Base-by-base conservation (phyloP, 106 monocot species). In the Platanthera zijinensis region DNA sequence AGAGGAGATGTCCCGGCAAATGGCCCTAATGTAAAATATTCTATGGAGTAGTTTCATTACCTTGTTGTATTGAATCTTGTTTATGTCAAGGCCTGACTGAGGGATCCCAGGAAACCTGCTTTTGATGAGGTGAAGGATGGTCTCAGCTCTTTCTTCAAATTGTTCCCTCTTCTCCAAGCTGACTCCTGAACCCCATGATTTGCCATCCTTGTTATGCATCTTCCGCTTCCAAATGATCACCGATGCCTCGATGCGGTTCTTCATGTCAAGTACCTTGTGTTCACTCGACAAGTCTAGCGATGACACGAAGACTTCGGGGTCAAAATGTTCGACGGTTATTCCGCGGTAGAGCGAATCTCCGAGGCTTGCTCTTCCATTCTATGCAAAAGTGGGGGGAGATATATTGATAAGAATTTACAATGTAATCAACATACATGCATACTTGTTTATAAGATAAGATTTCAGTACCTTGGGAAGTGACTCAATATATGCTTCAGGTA, bases 191-290 rank as follows among this genome's bases (percentile, higher is more conserved):
- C 90, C 90, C 96, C 96, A 93, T 9, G 90, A 91, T 77, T 89
- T 93, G 70, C 75, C 57, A 61, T 93, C 93, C 73, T 93, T 93
- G 85, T 89, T 89, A 77, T 81, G 50, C 92, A 92, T 89, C 87
- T 96, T 96, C 84, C 92, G 85, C 84, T 89, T 96, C 95, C 95
- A 96, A 66, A 96, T 96, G 21, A 96, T 77, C 4, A 87, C 71
- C 1, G 90, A 94, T 10, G 94, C 90, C 73, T 94, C 94, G 12
- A 94, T 91, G 32, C 88, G 83, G 82, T 94, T 87, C 76, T 94
- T 94, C 51, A 94, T 80, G 75, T 94, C 94, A 6, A 90, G 80
- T 21, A 91, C 81, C 78, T 85, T 88, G 80, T 94, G 90, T 80
- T 94, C 95, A 8, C 85, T 87, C 10, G 92, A 81, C 73, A 95